Evolutionary conservation across 305 asterid species (phyloP).

Genomic region (Fraxinus paxiana): DNA sequence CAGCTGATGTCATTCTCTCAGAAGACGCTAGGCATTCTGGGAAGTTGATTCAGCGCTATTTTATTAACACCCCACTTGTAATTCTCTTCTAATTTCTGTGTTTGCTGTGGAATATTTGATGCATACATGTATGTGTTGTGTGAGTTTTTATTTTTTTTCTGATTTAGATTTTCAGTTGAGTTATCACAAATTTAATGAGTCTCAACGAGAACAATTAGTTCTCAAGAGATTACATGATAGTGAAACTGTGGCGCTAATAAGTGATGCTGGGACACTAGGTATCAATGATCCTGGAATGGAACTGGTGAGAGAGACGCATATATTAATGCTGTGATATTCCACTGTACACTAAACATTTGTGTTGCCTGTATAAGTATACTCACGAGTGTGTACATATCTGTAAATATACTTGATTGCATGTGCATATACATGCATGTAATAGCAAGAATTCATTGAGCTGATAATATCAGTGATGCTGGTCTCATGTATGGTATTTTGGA

Average conservation of each 20-base stretch:
- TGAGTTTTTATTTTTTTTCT: conserved; percentile 21
- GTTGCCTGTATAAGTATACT: not conserved
- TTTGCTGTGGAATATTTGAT: not conserved
- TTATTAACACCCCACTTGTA: conserved; percentile 80
- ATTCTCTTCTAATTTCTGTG: conserved; percentile 27
- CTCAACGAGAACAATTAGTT: conserved; percentile 69
- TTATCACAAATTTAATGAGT: conserved; percentile 85
- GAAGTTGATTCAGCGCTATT: conserved; percentile 75
- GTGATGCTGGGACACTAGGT: conserved; percentile 92
- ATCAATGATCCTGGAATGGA: conserved; percentile 89
- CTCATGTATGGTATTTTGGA: conserved; percentile 15
- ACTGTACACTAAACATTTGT: not conserved
- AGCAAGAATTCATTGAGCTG: conserved; percentile 8
- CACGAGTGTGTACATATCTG: not conserved
- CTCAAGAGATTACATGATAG: conserved; percentile 53
- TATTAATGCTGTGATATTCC: not conserved
- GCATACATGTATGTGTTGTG: not conserved
- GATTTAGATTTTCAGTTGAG: conserved; percentile 74
- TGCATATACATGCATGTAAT: conserved; percentile 1
- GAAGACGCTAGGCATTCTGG: conserved; percentile 94
- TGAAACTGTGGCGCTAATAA: conserved; percentile 66
- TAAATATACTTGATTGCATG: not conserved
- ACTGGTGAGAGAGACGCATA: conserved; percentile 47
- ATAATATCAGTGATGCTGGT: not conserved
- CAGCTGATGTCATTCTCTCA: conserved; percentile 78